These are phyloP conservation scores for Leucocoprinus leucothites DNA, from an alignment of 768 basidiomycete genomes.

Conservation along the genomic window DNA sequence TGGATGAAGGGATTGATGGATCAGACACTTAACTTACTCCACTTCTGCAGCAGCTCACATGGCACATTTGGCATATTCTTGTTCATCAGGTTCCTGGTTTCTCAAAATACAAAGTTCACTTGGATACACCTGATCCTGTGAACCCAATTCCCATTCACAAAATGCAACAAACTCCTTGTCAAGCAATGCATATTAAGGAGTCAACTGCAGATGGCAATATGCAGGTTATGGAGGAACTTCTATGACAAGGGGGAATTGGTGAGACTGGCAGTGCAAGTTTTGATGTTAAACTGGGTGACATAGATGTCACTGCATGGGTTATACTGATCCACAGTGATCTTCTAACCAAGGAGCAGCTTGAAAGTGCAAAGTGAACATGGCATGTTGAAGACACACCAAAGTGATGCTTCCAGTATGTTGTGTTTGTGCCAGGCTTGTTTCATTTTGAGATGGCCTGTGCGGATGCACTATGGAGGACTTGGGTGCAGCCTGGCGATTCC, in stretches of 20 bases:
- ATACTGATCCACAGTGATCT: constrained; percentile 3
- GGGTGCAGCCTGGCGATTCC: constrained; percentile 7
- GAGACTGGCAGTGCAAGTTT: not conserved
- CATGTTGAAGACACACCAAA: constrained; percentile 2
- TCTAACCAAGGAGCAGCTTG: not conserved
- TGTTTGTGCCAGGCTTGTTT: constrained; percentile 15
- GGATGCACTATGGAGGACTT: constrained; percentile 12
- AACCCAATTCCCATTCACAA: no score
- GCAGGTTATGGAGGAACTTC: not conserved
- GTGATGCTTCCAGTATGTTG: constrained; percentile 9
- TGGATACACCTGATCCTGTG: no score
- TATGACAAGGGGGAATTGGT: not conserved
- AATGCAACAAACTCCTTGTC: no score
- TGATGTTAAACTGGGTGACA: not conserved
- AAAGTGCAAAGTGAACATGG: not conserved
- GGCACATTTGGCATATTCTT: no score
- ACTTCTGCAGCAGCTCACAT: no score
- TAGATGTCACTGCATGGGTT: not conserved
- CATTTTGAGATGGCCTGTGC: constrained; percentile 18
- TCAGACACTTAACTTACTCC: no score
- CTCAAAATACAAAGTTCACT: no score
- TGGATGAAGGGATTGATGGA: no score
- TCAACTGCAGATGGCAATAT: no score
- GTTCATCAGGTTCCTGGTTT: no score
- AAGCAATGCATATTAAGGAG: no score